Conservation (phyloP, 768 basidiomycete species). For the Porphyrellus cyaneotinctus region DNA sequence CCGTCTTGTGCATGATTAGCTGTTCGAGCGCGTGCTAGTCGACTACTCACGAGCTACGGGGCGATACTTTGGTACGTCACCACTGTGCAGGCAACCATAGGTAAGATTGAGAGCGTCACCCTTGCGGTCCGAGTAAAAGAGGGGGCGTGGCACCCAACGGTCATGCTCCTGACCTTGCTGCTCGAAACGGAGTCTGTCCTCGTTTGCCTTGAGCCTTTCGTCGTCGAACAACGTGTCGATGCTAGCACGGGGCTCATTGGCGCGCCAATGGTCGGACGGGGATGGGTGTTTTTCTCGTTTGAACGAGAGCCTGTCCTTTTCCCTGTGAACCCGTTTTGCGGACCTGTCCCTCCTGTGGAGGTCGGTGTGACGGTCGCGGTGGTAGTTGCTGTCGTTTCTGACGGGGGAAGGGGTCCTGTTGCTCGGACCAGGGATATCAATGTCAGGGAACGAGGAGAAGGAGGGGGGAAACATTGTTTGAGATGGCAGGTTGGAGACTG, state of each 20-base stretch:
- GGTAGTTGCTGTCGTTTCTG: constrained; percentile 14
- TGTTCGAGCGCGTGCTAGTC: constrained; percentile 21
- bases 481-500: too few species aligned
- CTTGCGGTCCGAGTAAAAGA: constrained; percentile 62
- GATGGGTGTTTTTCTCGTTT: constrained; percentile 31
- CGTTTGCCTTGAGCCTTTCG: constrained; percentile 31
- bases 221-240: constrained; percentile 22
- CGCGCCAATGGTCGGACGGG: constrained; percentile 24
- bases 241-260: constrained; percentile 9
- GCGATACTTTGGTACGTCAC: constrained; percentile 65
- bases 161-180: constrained; percentile 17
- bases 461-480: constrained; percentile 47
- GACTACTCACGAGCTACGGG: constrained; percentile 50
- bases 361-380: constrained; percentile 14
- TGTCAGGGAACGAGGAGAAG: constrained; percentile 67
- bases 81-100: constrained; percentile 60
- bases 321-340: constrained; percentile 22
- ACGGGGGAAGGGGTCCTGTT: constrained; percentile 17
- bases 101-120: constrained; percentile 64
- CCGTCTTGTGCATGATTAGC: constrained; percentile 47
- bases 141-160: constrained; percentile 27
- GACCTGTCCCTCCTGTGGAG: constrained; percentile 18
- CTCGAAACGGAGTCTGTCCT: constrained; percentile 30
- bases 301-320: constrained; percentile 28
- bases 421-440: constrained; percentile 42